Percentiles rank a stretch among this genome's conserved stretches.
Evolutionary conservation across 345 rosid genomes (phyloP).

Genomic region (Cardamine occulta): DNA sequence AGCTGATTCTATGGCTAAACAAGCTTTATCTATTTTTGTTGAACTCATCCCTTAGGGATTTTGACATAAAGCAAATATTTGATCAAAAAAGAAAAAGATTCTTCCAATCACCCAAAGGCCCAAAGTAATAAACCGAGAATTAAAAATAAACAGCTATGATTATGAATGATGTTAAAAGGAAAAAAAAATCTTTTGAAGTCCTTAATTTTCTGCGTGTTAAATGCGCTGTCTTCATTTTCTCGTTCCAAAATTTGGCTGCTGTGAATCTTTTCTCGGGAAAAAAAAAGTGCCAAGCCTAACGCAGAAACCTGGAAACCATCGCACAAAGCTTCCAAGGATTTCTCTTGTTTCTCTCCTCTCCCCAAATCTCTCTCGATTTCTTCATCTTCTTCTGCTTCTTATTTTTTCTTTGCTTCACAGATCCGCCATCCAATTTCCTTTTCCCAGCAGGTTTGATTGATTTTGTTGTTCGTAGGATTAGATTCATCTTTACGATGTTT

Average conservation of each 20-base stretch:
- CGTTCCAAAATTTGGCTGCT: conserved; percentile 4
- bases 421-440: conserved; percentile 28
- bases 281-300: conserved; percentile 8
- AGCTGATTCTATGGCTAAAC: too few relatives aligned
- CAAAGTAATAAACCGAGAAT: background rate
- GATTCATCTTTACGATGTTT: background rate
- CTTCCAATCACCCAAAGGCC: background rate
- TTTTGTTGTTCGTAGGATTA: conserved; percentile 11
- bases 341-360: conserved; percentile 20
- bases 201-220: conserved; percentile 51
- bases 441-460: conserved; percentile 29
- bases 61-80: too few relatives aligned
- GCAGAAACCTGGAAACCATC: conserved; percentile 2
- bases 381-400: background rate
- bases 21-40: too few relatives aligned
- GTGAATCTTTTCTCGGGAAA: background rate
- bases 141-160: background rate
- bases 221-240: conserved; percentile 32
- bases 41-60: too few relatives aligned
- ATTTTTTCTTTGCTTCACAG: background rate
- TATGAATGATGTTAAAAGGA: background rate
- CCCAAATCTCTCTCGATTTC: background rate
- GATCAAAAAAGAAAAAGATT: too few relatives aligned
- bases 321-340: conserved; percentile 15
- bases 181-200: conserved; percentile 16